Evolutionary conservation across 306 rosid species (phyloP).

Genomic region (Echinosophora koreensis): DNA sequence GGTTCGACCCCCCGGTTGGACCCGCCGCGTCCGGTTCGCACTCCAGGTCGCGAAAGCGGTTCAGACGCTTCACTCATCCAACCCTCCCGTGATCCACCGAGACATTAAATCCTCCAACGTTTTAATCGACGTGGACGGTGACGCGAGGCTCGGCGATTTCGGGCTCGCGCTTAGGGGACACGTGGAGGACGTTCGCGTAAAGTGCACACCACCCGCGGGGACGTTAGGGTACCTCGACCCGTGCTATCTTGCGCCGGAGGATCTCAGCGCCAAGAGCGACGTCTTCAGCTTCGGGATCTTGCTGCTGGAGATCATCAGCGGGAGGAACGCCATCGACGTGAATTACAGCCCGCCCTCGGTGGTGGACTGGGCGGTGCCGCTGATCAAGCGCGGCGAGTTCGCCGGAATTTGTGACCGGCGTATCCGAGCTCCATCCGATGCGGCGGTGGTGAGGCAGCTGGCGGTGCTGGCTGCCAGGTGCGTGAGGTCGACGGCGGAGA

Average conservation of each 20-base stretch:
- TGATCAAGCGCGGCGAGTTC: conserved; percentile 60
- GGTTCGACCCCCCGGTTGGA: conserved; percentile 77
- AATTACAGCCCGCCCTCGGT: conserved; percentile 86
- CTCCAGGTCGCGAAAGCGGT: conserved; percentile 81
- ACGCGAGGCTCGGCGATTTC: conserved; percentile 86
- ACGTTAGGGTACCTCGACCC: conserved; percentile 96
- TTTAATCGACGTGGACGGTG: conserved; percentile 62
- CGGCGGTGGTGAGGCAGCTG: conserved; percentile 47
- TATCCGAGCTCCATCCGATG: conserved; percentile 59
- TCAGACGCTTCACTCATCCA: conserved; percentile 60
- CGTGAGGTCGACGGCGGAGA: conserved; percentile 72
- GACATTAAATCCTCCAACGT: conserved; percentile 89
- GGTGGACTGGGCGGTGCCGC: conserved; percentile 90
- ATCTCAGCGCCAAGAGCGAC: conserved; percentile 85
- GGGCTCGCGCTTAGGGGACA: conserved; percentile 83
- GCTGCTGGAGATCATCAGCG: conserved; percentile 79
- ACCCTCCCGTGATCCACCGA: conserved; percentile 91
- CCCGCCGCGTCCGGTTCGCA: conserved; percentile 60
- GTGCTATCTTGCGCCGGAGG: conserved; percentile 82
- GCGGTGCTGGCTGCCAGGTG: conserved; percentile 78
- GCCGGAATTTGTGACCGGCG: conserved; percentile 65
- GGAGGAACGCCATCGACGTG: conserved; percentile 86
- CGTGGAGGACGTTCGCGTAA: conserved; percentile 87
- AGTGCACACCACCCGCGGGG: conserved; percentile 94
- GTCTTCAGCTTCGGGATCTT: conserved; percentile 94